Conservation (phyloP, 495 filamentous ascomycete species). For the Aspergillus sclerotiicarbonarius region DNA sequence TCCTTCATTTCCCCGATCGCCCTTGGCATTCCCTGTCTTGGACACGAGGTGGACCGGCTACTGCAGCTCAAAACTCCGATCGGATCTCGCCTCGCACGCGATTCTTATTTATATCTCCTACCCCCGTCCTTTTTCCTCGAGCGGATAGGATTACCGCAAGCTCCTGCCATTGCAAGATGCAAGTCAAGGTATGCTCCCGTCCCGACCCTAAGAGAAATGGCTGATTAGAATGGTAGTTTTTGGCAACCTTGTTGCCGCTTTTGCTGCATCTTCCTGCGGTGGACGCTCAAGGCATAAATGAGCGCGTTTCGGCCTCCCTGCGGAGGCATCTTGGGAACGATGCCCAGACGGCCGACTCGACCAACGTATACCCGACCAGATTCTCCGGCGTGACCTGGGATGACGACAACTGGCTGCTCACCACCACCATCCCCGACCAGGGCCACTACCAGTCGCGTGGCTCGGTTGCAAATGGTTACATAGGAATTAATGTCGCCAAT, state of each 20-base stretch:
- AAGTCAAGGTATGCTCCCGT: not conserved
- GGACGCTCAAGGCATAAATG: not conserved
- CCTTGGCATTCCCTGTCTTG: slow-evolving; percentile 15
- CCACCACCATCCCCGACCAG: slow-evolving; percentile 52
- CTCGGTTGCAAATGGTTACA: slow-evolving; percentile 62
- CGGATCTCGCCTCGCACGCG: not conserved
- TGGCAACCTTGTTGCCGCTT: slow-evolving; percentile 1
- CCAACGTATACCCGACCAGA: slow-evolving; percentile 43
- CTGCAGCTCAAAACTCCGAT: slow-evolving; percentile 1
- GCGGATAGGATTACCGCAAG: not conserved
- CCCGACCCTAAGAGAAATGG: not conserved
- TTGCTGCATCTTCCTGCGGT: slow-evolving; percentile 4
- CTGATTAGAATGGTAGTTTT: not conserved
- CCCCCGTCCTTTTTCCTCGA: not conserved
- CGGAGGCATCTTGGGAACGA: slow-evolving; percentile 9
- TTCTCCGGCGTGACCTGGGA: slow-evolving; percentile 61
- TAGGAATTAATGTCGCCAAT: slow-evolving; percentile 60
- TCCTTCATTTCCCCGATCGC: slow-evolving; percentile 20
- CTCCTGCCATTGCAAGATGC: slow-evolving; percentile 1
- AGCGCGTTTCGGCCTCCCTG: slow-evolving; percentile 9
- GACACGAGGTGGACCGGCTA: slow-evolving; percentile 15
- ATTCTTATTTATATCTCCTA: not conserved
- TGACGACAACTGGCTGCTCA: slow-evolving; percentile 59
- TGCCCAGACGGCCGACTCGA: not conserved
- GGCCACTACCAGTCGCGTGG: slow-evolving; percentile 63